Conservation (phyloP, 1,284 basidiomycete species). For the Sutorius eximius region DNA sequence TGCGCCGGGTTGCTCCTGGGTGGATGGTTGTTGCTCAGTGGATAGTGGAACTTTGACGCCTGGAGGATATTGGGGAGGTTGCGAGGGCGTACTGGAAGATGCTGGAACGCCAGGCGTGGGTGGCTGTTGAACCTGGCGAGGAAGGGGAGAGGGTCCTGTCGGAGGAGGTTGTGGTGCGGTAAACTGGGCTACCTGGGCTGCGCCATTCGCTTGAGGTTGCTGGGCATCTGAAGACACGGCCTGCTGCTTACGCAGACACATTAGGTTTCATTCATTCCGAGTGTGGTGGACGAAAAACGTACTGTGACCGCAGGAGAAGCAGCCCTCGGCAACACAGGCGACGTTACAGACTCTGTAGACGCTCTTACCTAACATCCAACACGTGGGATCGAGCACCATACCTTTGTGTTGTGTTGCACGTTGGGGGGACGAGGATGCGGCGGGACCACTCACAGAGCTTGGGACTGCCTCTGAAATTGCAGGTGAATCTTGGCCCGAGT, state of each 20-base stretch:
- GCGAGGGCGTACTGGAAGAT: slow-evolving; percentile 29
- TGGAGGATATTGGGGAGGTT: slow-evolving; percentile 61
- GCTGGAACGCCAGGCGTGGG: slow-evolving; percentile 29
- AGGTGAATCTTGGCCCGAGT: slow-evolving; percentile 68
- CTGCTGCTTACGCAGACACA: slow-evolving; percentile 24
- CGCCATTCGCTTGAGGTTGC: slow-evolving; percentile 38
- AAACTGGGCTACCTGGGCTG: slow-evolving; percentile 32
- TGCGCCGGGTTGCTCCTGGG: slow-evolving; percentile 27
- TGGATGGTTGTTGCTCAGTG: slow-evolving; percentile 33
- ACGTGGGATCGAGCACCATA: slow-evolving; percentile 26
- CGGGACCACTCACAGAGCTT: slow-evolving; percentile 52
- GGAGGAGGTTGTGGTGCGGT: slow-evolving; percentile 26
- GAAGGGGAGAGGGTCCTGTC: slow-evolving; percentile 54
- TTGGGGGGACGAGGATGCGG: slow-evolving; percentile 59
- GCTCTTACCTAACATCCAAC: slow-evolving; percentile 25
- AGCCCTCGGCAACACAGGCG: slow-evolving; percentile 38
- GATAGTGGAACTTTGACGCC: slow-evolving; percentile 58
- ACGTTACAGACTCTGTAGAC: slow-evolving; percentile 40
- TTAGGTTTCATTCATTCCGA: slow-evolving; percentile 18
- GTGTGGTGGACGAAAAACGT: slow-evolving; percentile 21
- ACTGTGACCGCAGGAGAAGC: slow-evolving; percentile 42
- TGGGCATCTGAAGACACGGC: slow-evolving; percentile 35
- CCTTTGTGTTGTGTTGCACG: slow-evolving; percentile 45
- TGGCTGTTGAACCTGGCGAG: slow-evolving; percentile 61
- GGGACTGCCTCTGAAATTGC: slow-evolving; percentile 67